Conservation (phyloP, 371 early-diverging fungal genomes). For the Caulochytrium protostelioides region DNA sequence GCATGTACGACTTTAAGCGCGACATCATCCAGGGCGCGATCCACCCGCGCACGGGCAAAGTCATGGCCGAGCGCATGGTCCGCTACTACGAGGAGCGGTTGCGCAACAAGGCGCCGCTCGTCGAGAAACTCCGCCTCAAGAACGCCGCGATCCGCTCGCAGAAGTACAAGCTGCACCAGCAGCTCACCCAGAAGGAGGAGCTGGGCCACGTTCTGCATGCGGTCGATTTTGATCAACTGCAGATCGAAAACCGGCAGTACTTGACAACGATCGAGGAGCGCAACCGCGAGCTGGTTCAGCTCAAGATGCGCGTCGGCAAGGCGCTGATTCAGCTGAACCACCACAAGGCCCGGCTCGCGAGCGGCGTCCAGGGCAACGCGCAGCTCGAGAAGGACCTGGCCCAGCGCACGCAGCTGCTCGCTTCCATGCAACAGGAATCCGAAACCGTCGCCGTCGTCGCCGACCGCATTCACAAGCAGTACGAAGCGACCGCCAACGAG, state of each 20-base stretch:
- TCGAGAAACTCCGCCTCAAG: conserved; percentile 31
- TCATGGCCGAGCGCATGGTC: conserved; percentile 27
- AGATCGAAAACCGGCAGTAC: conserved; percentile 37
- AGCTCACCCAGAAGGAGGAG: conserved; percentile 34
- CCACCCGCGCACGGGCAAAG: conserved; percentile 24
- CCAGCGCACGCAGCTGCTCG: too few species aligned
- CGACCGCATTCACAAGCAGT: too few species aligned
- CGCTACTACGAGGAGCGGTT: conserved; percentile 30
- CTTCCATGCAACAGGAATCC: too few species aligned
- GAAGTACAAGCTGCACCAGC: conserved; percentile 30
- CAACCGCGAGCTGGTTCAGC: conserved; percentile 24
- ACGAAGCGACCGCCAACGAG: too few species aligned
- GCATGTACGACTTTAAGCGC: conserved; percentile 24
- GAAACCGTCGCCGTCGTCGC: too few species aligned
- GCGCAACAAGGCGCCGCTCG: conserved; percentile 22
- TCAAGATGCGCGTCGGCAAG: conserved; percentile 8
- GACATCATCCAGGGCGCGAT: conserved; percentile 24
- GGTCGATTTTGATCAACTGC: conserved; percentile 36
- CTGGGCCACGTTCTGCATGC: conserved; percentile 40
- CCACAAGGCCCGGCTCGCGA: conserved; percentile 1
- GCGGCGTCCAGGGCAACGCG: too few species aligned
- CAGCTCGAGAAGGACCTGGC: too few species aligned
- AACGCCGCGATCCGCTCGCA: conserved; percentile 29
- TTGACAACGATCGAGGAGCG: conserved; percentile 32
- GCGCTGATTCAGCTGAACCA: conserved; percentile 4